Conservation (phyloP, 2,329 filamentous ascomycete species). For the Neophaeococcomyces aloes region DNA sequence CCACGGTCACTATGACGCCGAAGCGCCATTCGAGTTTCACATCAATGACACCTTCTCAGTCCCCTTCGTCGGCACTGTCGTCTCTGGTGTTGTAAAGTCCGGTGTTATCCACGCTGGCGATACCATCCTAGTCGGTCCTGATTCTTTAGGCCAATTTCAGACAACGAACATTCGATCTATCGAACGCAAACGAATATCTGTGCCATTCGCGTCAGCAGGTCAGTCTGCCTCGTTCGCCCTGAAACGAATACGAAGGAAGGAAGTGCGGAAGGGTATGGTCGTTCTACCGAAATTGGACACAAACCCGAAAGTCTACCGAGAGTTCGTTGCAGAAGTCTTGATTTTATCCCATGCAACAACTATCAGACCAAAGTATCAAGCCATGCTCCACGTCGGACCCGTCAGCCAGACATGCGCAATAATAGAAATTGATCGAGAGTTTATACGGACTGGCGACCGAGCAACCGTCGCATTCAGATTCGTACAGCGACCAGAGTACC, state of each 20-base stretch:
- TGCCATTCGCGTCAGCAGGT: constrained; percentile 77
- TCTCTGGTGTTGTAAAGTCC: constrained; percentile 83
- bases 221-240: constrained; percentile 89
- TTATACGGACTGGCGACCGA: constrained; percentile 89
- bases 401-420: constrained; percentile 94
- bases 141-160: constrained; percentile 79
- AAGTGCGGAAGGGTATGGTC: constrained; percentile 97
- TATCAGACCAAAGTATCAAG: constrained; percentile 93
- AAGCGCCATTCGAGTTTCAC: constrained; percentile 85
- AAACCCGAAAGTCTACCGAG: constrained; percentile 60
- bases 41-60: constrained; percentile 98
- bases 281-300: constrained; percentile 71
- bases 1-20: constrained; percentile 80
- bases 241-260: constrained; percentile 75
- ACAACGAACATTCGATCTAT: constrained; percentile 83
- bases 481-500: constrained; percentile 84
- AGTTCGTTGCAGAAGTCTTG: constrained; percentile 77
- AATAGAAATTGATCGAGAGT: constrained; percentile 92
- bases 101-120: constrained; percentile 87
- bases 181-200: constrained; percentile 82
- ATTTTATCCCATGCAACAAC: constrained; percentile 94
- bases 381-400: constrained; percentile 93
- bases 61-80: constrained; percentile 90
- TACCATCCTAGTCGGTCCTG: constrained; percentile 75
- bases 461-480: constrained; percentile 91